Conservation (phyloP, 139 green algal species). For the Eudorina sp. region DNA sequence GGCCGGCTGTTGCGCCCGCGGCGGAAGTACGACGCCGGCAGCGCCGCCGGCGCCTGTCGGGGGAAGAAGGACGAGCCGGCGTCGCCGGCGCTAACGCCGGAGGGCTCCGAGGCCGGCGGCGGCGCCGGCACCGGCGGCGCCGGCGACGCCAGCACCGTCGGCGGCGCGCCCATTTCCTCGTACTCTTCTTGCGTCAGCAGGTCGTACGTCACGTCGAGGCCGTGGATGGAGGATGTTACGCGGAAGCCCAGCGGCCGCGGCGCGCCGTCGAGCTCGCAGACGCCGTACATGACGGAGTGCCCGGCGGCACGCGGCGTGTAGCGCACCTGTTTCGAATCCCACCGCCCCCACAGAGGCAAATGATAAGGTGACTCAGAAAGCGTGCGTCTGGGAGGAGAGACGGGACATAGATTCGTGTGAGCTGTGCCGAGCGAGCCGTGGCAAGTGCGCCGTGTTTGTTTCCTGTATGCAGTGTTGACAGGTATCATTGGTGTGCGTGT, state of each 20-base stretch:
- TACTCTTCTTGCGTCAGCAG: constrained; percentile 55
- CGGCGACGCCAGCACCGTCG: background rate
- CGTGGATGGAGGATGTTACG: constrained; percentile 27
- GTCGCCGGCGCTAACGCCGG: background rate
- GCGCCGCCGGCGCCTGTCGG: background rate
- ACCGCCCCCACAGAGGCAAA: too few relatives aligned
- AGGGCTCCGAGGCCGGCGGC: background rate
- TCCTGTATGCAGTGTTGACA: too few relatives aligned
- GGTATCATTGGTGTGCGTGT: too few relatives aligned
- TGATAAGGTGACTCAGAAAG: too few relatives aligned
- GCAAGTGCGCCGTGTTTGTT: too few relatives aligned
- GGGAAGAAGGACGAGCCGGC: background rate
- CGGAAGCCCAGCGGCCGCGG: constrained; percentile 54
- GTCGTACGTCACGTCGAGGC: constrained; percentile 62
- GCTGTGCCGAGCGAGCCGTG: too few relatives aligned
- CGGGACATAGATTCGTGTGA: too few relatives aligned
- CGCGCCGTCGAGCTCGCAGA: constrained; percentile 56
- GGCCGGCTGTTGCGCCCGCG: background rate
- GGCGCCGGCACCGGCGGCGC: background rate
- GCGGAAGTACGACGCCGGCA: background rate
- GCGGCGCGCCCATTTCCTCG: constrained; percentile 2
- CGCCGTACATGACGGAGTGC: constrained; percentile 48
- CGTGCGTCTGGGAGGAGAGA: too few relatives aligned
- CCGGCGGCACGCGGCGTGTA: constrained; percentile 52
- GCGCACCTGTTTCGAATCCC: constrained; percentile 41